Percentiles rank a stretch among this genome's conserved stretches.
These are phyloP conservation scores for Afroboletus lepidellus DNA, from an alignment of 1,284 basidiomycete species.

Conservation along the genomic window DNA sequence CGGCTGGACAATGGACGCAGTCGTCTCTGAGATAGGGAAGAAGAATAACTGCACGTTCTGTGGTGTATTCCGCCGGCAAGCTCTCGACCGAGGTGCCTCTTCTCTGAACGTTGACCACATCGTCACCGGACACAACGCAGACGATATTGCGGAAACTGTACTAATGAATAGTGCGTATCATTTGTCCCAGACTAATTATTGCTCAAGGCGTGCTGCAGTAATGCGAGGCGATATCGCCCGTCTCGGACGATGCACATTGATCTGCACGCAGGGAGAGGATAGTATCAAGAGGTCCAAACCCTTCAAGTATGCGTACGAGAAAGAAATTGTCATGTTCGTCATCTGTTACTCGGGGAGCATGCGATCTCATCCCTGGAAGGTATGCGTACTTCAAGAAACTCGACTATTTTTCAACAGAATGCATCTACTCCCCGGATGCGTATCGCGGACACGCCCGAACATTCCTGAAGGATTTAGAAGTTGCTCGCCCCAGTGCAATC, in stretches of 20 bases:
- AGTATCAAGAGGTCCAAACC: constrained; percentile 97
- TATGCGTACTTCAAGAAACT: constrained; percentile 98
- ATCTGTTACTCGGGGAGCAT: neutral
- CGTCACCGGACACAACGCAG: constrained; percentile 98
- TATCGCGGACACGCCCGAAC: constrained; percentile 95
- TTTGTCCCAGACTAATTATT: neutral
- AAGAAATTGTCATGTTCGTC: constrained; percentile 96
- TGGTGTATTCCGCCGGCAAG: constrained; percentile 95
- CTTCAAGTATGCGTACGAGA: constrained; percentile 99
- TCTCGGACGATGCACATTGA: constrained; percentile 89
- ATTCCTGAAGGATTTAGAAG: constrained; percentile 95
- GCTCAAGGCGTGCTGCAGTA: constrained; percentile 50
- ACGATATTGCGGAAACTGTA: constrained; percentile 98
- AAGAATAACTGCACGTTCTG: constrained; percentile 99
- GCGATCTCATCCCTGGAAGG: constrained; percentile 44
- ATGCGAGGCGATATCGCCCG: constrained; percentile 97
- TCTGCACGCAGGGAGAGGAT: constrained; percentile 91
- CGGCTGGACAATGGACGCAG: constrained; percentile 99
- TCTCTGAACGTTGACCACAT: constrained; percentile 94
- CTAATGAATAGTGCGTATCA: constrained; percentile 91
- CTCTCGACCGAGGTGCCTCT: constrained; percentile 91
- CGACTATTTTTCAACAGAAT: constrained; percentile 99
- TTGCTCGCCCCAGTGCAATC: constrained; percentile 89
- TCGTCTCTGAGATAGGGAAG: constrained; percentile 91
- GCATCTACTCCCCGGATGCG: constrained; percentile 97